Evolutionary conservation across 345 rosid species (phyloP), one percentile per base, ranked within the genome.

Genomic region (Streptanthus diversifolius): DNA sequence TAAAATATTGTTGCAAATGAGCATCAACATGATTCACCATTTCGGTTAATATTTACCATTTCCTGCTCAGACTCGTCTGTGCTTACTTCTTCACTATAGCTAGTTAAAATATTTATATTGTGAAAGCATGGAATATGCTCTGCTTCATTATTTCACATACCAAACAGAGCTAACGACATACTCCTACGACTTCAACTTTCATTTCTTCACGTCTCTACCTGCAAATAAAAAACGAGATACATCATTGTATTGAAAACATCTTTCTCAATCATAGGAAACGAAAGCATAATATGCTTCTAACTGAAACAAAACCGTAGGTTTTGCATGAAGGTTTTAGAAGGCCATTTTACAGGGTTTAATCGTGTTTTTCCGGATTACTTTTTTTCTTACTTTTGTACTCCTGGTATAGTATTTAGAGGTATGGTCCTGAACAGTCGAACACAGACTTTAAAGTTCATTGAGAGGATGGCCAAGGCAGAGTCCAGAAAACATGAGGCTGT

Each of bases 201-300:
- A 33, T 75, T 75, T 19, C 74, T 61, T 68, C 79, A 75, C 74
- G 74, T 75, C 74, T 69, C 70, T 68, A 68, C 33, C 79, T 68
- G 18, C 70, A 75, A 62, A 75, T 41, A 57, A 43, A 57, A 66
- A 72, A 53, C 25, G 2, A 54, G 10, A 44, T 7, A 53, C 14
- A 56, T 56, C 51, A 47, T 56, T 47, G n/a, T 30, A 24, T 5
- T 27, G n/a, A 37, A 48, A 19, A 14, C 12, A 68, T 41, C 43
- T 55, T 48, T 73, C 59, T 47, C 72, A 30, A 59, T 36, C 47
- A 47, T 30, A 48, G 3, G 44, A 53, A 43, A 30, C 21, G 56
- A 65, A 72, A 55, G 1, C 76, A 44, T n/a, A 41, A 12, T 5
- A 66, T 47, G 36, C 66, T 66, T 74, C 14, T 29, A 40, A 61